phyloP scores from a whole-genome alignment of 805 yeast genomes.

The Ogataea dorogensis region DNA sequence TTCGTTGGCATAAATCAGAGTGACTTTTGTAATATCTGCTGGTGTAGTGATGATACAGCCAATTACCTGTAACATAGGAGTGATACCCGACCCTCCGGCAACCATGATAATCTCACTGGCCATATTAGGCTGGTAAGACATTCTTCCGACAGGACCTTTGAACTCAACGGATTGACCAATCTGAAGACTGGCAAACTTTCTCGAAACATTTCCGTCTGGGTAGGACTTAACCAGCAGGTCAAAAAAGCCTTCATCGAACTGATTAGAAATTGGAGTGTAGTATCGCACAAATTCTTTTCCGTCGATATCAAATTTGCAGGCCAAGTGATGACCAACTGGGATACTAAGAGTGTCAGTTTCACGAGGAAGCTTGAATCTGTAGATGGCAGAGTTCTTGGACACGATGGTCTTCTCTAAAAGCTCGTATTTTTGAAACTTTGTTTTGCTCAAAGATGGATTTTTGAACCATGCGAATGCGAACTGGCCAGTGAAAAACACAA shows the following conservation, averaged over 20 bases:
- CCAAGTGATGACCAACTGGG: constrained; percentile 76
- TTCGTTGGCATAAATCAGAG: constrained; percentile 69
- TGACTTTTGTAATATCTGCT: constrained; percentile 58
- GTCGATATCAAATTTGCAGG: constrained; percentile 47
- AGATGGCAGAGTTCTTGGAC: constrained; percentile 69
- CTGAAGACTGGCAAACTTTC: constrained; percentile 57
- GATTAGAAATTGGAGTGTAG: constrained; percentile 75
- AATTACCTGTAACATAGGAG: constrained; percentile 83
- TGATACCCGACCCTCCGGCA: constrained; percentile 88
- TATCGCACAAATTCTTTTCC: constrained; percentile 59
- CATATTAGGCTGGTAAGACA: constrained; percentile 56
- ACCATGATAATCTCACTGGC: constrained; percentile 64
- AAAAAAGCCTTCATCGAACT: constrained; percentile 68
- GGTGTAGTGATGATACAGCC: constrained; percentile 69
- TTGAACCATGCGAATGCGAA: constrained; percentile 37
- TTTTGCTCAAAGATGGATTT: constrained; percentile 42
- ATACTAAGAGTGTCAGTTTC: constrained; percentile 60
- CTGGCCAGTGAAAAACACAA: constrained; percentile 38
- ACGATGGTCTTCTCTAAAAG: constrained; percentile 71
- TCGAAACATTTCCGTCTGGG: constrained; percentile 67
- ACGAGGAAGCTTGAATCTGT: constrained; percentile 63
- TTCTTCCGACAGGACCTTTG: constrained; percentile 78
- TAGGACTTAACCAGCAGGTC: constrained; percentile 78
- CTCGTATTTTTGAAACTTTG: constrained; percentile 64
- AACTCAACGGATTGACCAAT: constrained; percentile 69